phyloP scores from a whole-genome alignment of 129 eudicot genomes.

The Escallonia rubra region DNA sequence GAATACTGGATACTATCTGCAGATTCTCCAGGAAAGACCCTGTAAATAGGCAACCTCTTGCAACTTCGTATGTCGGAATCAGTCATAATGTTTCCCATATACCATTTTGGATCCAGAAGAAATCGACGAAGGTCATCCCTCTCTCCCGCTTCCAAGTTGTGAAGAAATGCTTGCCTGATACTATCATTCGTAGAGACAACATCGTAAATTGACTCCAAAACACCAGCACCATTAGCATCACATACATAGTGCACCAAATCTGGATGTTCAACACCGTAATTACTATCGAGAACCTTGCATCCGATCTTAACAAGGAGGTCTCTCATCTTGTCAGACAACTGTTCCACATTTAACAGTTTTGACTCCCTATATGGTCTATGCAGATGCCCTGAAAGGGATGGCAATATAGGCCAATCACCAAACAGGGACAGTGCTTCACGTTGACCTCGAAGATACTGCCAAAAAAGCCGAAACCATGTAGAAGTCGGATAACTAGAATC shows the following conservation, averaged over 20 bases:
- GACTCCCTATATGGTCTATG: conserved; percentile 59
- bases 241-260: conserved; percentile 58
- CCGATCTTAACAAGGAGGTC: conserved; percentile 63
- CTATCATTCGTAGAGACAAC: conserved; percentile 48
- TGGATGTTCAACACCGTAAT: conserved; percentile 63
- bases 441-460: conserved; percentile 74
- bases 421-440: conserved; percentile 58
- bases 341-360: conserved; percentile 62
- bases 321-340: conserved; percentile 56
- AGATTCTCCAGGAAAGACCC: conserved; percentile 54
- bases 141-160: conserved; percentile 50
- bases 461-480: conserved; percentile 72
- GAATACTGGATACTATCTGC: conserved; percentile 43
- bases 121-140: conserved; percentile 79
- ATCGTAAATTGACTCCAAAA: conserved; percentile 71
- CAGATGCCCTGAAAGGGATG: conserved; percentile 77
- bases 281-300: conserved; percentile 58
- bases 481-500: conserved; percentile 54
- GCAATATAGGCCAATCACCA: conserved; percentile 92
- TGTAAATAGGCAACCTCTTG: conserved; percentile 79
- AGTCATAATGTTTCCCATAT: conserved; percentile 56
- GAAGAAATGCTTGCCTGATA: conserved; percentile 30
- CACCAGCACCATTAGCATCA: conserved; percentile 63
- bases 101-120: conserved; percentile 90
- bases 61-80: conserved; percentile 61